Percentiles rank a stretch among this genome's conserved stretches.
phyloP scores from a whole-genome alignment of 2,329 filamentous ascomycete species.

The Ophiocordyceps robertsii region DNA sequence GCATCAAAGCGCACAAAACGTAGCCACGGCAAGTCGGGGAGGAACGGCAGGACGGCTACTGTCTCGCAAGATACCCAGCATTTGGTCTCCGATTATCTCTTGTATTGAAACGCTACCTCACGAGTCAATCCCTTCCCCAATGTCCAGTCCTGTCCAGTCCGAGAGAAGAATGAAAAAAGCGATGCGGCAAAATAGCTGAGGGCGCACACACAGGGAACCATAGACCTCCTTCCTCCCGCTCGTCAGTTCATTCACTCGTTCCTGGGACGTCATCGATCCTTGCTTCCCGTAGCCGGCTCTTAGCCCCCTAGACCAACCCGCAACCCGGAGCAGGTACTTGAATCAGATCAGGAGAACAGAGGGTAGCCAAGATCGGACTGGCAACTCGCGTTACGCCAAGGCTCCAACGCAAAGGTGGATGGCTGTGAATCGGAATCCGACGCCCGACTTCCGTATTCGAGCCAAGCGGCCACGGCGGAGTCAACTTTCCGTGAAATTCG shows the following conservation, averaged over 20 bases:
- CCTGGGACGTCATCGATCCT: not conserved
- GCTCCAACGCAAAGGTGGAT: too few relatives aligned
- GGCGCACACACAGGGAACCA: not conserved
- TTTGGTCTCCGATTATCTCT: not conserved
- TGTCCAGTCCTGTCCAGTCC: conserved; percentile 7
- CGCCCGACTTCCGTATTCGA: too few relatives aligned
- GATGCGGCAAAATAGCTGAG: not conserved
- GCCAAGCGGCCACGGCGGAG: not conserved
- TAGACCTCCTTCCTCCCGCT: not conserved
- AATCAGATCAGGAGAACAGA: too few relatives aligned
- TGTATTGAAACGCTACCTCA: conserved; percentile 1
- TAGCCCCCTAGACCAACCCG: not conserved
- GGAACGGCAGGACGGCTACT: not conserved
- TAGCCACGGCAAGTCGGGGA: not conserved
- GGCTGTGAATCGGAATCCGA: too few relatives aligned
- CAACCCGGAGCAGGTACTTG: too few relatives aligned
- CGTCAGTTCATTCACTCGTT: not conserved
- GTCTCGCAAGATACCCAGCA: not conserved
- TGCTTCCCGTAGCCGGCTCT: not conserved
- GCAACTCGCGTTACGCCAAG: too few relatives aligned
- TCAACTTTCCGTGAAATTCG: not conserved
- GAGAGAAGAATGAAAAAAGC: conserved; percentile 4
- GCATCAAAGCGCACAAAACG: not conserved
- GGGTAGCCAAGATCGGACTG: too few relatives aligned
- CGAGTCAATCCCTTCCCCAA: conserved; percentile 2